These are phyloP conservation scores for Laetiporus sulphureus DNA, from an alignment of 1,284 basidiomycete species.

Conservation along the genomic window DNA sequence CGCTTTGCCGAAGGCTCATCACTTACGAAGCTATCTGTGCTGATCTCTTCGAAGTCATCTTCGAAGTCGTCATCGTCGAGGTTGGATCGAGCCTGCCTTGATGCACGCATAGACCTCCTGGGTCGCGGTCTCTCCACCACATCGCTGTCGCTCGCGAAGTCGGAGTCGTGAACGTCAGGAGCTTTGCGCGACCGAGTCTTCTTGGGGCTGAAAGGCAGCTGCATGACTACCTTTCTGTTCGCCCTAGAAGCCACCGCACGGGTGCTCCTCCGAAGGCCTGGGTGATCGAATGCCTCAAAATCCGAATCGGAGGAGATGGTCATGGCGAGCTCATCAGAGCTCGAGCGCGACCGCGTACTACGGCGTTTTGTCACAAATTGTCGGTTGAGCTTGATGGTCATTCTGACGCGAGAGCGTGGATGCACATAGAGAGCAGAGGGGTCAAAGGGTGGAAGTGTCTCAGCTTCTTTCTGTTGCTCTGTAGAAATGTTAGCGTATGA, in stretches of 20 bases:
- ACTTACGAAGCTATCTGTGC: slow-evolving; percentile 26
- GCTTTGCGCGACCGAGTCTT: slow-evolving; percentile 38
- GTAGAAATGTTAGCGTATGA: slow-evolving; percentile 8
- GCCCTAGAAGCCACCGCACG: slow-evolving; percentile 11
- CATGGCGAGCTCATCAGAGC: slow-evolving; percentile 16
- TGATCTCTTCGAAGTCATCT: slow-evolving; percentile 17
- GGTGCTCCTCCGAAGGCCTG: slow-evolving; percentile 8
- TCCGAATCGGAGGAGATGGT: slow-evolving; percentile 14
- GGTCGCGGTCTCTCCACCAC: slow-evolving; percentile 17
- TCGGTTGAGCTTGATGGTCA: slow-evolving; percentile 24
- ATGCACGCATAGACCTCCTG: slow-evolving; percentile 21
- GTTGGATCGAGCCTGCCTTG: slow-evolving; percentile 20
- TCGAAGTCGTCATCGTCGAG: slow-evolving; percentile 27
- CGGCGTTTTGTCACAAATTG: background rate
- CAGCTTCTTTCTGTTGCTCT: slow-evolving; percentile 39
- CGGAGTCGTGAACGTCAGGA: slow-evolving; percentile 29
- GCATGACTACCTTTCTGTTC: slow-evolving; percentile 14
- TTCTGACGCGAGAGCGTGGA: slow-evolving; percentile 46
- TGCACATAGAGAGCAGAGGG: slow-evolving; percentile 56
- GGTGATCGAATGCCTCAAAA: slow-evolving; percentile 3
- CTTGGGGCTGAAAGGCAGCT: slow-evolving; percentile 55
- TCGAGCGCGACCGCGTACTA: slow-evolving; percentile 7
- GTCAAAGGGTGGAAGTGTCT: slow-evolving; percentile 45
- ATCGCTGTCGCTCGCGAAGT: slow-evolving; percentile 35
- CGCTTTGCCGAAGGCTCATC: slow-evolving; percentile 10